Conservation (phyloP, 176 grass and related monocot species). For the Rhynchospora breviuscula region DNA sequence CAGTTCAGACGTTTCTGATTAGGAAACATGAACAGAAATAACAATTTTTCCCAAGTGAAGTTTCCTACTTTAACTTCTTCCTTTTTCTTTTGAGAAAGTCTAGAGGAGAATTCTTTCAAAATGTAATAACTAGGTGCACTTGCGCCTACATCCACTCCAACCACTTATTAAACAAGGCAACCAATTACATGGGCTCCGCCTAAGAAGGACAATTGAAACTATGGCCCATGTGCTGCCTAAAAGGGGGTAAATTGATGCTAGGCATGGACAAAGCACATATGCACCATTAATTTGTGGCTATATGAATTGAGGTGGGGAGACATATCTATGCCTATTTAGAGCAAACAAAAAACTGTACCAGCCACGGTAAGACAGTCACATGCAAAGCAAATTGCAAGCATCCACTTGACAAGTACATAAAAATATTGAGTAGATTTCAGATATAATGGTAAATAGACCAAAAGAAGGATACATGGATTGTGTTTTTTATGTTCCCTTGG, state of each 20-base stretch:
- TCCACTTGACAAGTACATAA: not conserved
- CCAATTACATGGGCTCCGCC: not conserved
- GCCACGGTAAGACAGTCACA: constrained; percentile 15
- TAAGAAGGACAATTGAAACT: not conserved
- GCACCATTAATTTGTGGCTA: not conserved
- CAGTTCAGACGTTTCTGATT: not conserved
- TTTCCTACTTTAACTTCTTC: not conserved
- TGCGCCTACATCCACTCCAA: not conserved
- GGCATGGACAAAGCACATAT: not conserved
- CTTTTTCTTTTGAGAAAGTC: not conserved
- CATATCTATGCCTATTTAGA: constrained; percentile 14
- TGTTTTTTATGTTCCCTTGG: not conserved
- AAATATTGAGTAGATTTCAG: not conserved
- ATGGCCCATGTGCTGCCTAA: constrained; percentile 15
- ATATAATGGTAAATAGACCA: not conserved
- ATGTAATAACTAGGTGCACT: not conserved
- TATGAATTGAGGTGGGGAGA: constrained; percentile 17
- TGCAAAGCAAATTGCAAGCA: constrained; percentile 14
- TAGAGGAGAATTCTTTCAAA: not conserved
- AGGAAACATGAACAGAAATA: not conserved
- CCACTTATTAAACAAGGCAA: not conserved
- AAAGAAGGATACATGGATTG: not conserved
- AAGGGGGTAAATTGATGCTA: not conserved
- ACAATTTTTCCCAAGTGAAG: not conserved
- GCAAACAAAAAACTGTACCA: constrained; percentile 12